phyloP scores from a whole-genome alignment of 345 rosid genomes.

The Brassica juncea region DNA sequence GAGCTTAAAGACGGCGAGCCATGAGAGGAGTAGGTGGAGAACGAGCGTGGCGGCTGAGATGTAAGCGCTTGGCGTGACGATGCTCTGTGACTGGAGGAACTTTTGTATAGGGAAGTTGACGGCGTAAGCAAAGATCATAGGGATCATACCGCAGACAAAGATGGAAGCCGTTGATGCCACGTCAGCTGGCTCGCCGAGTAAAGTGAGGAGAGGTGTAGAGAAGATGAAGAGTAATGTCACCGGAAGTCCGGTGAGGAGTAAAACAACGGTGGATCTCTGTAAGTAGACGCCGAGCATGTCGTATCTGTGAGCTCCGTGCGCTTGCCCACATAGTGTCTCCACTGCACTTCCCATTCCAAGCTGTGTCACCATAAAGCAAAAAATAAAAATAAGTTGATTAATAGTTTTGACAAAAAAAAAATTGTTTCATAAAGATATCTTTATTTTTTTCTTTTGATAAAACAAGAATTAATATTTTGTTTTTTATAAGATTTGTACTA shows the following conservation, averaged over 20 bases:
- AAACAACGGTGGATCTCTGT: constrained; percentile 64
- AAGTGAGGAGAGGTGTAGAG: constrained; percentile 49
- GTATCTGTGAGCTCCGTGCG: constrained; percentile 64
- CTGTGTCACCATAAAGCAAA: constrained; percentile 31
- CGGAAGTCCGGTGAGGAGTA: constrained; percentile 51
- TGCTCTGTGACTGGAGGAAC: constrained; percentile 63
- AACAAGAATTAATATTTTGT: too few relatives aligned
- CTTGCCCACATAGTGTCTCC: constrained; percentile 83
- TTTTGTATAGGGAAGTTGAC: constrained; percentile 67
- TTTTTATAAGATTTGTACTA: too few relatives aligned
- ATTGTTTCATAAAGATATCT: not conserved
- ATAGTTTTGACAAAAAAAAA: not conserved
- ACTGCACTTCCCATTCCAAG: constrained; percentile 89
- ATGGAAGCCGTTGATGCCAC: constrained; percentile 60
- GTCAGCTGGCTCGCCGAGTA: constrained; percentile 56
- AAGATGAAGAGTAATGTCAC: constrained; percentile 54
- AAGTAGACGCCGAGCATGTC: constrained; percentile 72
- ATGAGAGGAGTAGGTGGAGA: constrained; percentile 51
- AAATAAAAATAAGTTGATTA: not conserved
- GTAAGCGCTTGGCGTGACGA: constrained; percentile 65
- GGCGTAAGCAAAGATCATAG: constrained; percentile 68
- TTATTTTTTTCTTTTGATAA: too few relatives aligned
- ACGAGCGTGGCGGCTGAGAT: constrained; percentile 50
- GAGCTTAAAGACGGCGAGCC: constrained; percentile 50
- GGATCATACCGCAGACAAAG: constrained; percentile 65